Evolutionary conservation across 1,284 basidiomycete genomes (phyloP).

Genomic region (Sutorius eximius): DNA sequence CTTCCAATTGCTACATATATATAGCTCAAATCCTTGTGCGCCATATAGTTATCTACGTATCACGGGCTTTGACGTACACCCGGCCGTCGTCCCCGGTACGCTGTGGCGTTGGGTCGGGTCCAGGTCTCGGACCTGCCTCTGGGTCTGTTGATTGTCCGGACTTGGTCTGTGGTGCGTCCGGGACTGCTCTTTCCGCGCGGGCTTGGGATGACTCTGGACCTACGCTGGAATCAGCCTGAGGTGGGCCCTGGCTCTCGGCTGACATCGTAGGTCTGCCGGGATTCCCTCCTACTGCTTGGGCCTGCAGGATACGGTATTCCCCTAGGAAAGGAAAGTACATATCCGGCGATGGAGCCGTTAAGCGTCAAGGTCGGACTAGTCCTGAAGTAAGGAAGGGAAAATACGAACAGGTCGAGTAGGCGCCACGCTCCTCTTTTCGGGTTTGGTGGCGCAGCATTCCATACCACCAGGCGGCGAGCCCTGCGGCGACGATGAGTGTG

Average conservation of each 20-base stretch:
- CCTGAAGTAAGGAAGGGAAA: neutral
- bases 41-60: neutral
- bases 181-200: constrained; percentile 1
- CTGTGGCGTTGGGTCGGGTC: neutral
- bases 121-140: neutral
- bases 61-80: neutral
- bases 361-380: neutral
- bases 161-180: constrained; percentile 2
- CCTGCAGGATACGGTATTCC: constrained; percentile 27
- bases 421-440: constrained; percentile 15
- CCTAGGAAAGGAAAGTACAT: constrained; percentile 2
- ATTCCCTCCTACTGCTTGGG: constrained; percentile 18
- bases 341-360: neutral
- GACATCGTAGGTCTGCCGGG: constrained; percentile 12
- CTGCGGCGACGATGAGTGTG: constrained; percentile 12
- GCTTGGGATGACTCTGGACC: neutral
- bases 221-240: neutral
- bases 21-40: too few relatives aligned
- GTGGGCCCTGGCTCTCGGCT: neutral
- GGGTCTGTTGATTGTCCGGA: neutral
- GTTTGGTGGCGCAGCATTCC: constrained; percentile 16
- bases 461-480: constrained; percentile 22
- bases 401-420: constrained; percentile 19
- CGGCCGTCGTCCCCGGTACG: neutral
- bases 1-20: neutral